Evolutionary conservation across 768 basidiomycete species (phyloP).

Genomic region (Collybia mongolica): DNA sequence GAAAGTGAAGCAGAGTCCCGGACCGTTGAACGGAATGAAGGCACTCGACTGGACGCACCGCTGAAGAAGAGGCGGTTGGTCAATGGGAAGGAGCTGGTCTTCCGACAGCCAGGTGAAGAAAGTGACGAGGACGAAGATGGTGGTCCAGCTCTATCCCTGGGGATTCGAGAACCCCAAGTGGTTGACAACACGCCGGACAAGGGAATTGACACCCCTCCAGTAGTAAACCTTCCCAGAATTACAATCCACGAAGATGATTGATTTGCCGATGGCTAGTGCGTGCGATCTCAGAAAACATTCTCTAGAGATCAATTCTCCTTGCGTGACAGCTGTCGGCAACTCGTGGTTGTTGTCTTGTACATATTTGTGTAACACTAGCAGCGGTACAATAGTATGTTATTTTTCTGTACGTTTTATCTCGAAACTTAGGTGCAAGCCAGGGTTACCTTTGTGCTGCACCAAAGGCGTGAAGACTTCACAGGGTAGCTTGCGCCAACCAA

Average conservation of each 20-base stretch:
- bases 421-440: too few species aligned
- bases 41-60: slow-evolving; percentile 35
- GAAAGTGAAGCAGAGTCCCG: slow-evolving; percentile 16
- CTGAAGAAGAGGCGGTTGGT: slow-evolving; percentile 82
- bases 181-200: background rate
- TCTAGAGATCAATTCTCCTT: background rate
- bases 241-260: slow-evolving; percentile 10
- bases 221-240: slow-evolving; percentile 9
- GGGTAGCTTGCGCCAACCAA: too few species aligned
- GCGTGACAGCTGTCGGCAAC: background rate
- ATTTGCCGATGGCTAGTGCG: background rate
- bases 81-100: slow-evolving; percentile 69
- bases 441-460: too few species aligned
- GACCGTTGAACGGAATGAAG: slow-evolving; percentile 8
- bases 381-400: too few species aligned
- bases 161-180: background rate
- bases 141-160: background rate
- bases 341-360: background rate
- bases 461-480: too few species aligned
- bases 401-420: too few species aligned
- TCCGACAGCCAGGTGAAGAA: slow-evolving; percentile 42
- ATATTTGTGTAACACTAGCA: too few species aligned
- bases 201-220: background rate
- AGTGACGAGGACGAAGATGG: slow-evolving; percentile 30
- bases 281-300: background rate